Base-by-base conservation (phyloP, 768 basidiomycete genomes). In the Crepidotus variabilis region DNA sequence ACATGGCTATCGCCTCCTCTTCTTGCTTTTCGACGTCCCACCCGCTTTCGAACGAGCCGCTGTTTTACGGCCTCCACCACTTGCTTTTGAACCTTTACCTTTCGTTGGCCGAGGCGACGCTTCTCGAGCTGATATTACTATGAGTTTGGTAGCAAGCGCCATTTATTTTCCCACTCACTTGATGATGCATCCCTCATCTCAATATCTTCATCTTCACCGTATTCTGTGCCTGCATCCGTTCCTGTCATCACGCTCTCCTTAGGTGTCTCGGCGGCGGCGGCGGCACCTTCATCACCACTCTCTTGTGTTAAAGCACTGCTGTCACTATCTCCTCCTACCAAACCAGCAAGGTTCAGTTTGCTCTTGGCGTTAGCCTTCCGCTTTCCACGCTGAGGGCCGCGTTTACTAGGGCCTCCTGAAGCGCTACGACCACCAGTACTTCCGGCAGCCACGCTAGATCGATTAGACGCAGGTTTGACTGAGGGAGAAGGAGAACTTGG, bases 261-360 rank as follows among this genome's bases (percentile, higher is more conserved):
- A 0, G 85, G 84, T 8, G 85, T 86, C 22, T 80, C 83, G 9
- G 64, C 57, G 10, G 61, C 60, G 16, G 70, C 74, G n/a, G 28
- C 8, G 5, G 70, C 72, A 47, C 77, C 82, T 65, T 92, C 90
- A 55, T 92, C 90, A 6, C 84, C 88, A 58, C 88, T 91, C 68
- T 92, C 89, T 66, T 88, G 85, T 2, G 90, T 92, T 63, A 92
- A 67, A 23, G 87, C 90, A 60, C 90, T 92, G 63, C 88, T 90
- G 60, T 92, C 90, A 65, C 90, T 92, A 64, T 92, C 89, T 1
- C 90, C 90, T 13, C 83, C 84, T 1, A 91, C 81, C n/a, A 91
- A 70, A 0, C 89, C 89, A 0, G 88, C 87, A 71, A 87, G 73
- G 55, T 85, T 81, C 6, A 82, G 76, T 61, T 83, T 84, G 21